Conservation (phyloP, 2,329 filamentous ascomycete species). For the Thielaviopsis ethacetica region DNA sequence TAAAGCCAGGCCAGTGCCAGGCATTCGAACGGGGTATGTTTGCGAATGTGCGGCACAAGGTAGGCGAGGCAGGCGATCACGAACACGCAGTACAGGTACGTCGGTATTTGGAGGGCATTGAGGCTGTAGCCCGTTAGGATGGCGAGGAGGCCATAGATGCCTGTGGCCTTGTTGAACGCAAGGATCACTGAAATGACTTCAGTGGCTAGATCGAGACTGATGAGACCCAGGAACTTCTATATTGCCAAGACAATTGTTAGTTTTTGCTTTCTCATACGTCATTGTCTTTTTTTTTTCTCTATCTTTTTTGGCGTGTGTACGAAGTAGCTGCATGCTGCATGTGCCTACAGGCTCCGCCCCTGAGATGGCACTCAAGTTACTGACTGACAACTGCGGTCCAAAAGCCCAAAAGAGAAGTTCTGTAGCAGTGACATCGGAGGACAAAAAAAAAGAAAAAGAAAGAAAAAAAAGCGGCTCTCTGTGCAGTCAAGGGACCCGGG, state of each 20-base stretch:
- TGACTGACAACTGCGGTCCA: no score
- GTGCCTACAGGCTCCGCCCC: neutral
- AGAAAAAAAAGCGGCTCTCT: neutral
- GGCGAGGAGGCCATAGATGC: conserved; percentile 77
- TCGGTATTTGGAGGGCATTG: conserved; percentile 68
- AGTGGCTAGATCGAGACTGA: conserved; percentile 73
- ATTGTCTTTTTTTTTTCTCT: neutral
- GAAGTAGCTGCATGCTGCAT: neutral
- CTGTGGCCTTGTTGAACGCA: conserved; percentile 82
- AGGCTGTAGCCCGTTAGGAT: conserved; percentile 75
- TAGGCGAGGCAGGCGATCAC: conserved; percentile 51
- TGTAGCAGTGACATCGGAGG: no score
- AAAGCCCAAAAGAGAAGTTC: no score
- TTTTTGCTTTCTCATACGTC: neutral
- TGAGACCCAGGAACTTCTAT: conserved; percentile 70
- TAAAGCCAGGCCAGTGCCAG: conserved; percentile 76
- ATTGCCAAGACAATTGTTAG: neutral
- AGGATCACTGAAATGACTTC: conserved; percentile 72
- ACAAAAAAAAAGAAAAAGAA: neutral
- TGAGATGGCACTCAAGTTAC: neutral
- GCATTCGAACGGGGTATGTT: conserved; percentile 61
- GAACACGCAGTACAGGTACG: conserved; percentile 75
- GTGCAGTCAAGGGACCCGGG: neutral
- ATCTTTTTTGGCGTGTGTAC: neutral
- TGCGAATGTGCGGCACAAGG: conserved; percentile 65